Percentiles rank a stretch among this genome's conserved stretches.
These are phyloP conservation scores for Delphinella strobiligena DNA, from an alignment of 2,329 filamentous ascomycete genomes.

Conservation along the genomic window DNA sequence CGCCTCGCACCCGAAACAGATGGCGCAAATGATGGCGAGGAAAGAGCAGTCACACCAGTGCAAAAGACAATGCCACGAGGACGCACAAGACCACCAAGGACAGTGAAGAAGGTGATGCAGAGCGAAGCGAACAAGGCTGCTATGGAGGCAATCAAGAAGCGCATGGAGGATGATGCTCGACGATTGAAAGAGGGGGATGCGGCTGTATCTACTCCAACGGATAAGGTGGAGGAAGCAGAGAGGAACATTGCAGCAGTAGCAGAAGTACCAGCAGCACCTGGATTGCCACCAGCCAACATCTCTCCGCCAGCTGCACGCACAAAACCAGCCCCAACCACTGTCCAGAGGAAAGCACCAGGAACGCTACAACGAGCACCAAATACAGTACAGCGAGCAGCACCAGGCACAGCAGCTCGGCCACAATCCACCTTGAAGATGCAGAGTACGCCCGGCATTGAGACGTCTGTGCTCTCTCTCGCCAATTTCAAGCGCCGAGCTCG, in stretches of 20 bases:
- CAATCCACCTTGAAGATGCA: conserved; percentile 32
- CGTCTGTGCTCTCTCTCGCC: conserved; percentile 35
- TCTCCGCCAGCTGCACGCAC: too few relatives aligned
- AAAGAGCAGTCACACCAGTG: neutral
- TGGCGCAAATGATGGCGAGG: neutral
- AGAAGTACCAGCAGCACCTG: conserved; percentile 4
- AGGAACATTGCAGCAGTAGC: conserved; percentile 8
- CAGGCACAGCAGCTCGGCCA: conserved; percentile 17
- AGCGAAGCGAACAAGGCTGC: conserved; percentile 17
- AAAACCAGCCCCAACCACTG: neutral
- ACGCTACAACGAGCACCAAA: conserved; percentile 16
- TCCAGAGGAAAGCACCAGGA: conserved; percentile 5
- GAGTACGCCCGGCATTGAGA: conserved; percentile 31
- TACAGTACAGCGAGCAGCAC: conserved; percentile 18
- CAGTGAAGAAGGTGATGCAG: conserved; percentile 15
- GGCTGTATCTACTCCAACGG: neutral
- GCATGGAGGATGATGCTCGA: conserved; percentile 19
- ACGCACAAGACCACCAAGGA: conserved; percentile 13
- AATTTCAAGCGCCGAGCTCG: conserved; percentile 38
- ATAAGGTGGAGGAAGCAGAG: conserved; percentile 1
- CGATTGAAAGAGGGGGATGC: conserved; percentile 10
- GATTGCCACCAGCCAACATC: too few relatives aligned
- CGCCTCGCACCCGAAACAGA: neutral
- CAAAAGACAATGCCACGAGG: neutral
- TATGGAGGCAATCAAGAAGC: conserved; percentile 20